phyloP scores from a whole-genome alignment of 106 monocot species.

The Dioscorea alata region DNA sequence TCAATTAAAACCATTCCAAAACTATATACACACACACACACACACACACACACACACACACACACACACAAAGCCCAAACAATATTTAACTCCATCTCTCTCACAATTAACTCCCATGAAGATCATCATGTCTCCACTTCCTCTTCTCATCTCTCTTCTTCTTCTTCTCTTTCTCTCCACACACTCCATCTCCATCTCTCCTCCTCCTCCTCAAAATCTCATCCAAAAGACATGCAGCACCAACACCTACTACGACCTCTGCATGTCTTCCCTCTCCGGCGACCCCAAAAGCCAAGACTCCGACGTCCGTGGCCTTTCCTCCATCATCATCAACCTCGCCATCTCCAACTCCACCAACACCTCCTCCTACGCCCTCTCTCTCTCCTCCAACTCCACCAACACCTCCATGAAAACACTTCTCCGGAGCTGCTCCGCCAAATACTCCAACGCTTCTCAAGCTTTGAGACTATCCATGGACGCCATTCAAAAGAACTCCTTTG shows the following conservation, averaged over 20 bases:
- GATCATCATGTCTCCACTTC: background rate
- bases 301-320: slow-evolving; percentile 31
- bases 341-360: slow-evolving; percentile 39
- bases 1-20: no score
- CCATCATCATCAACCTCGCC: slow-evolving; percentile 31
- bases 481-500: slow-evolving; percentile 31
- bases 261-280: slow-evolving; percentile 48
- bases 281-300: slow-evolving; percentile 22
- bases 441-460: slow-evolving; percentile 39
- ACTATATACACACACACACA: no score
- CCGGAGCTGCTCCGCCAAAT: slow-evolving; percentile 39
- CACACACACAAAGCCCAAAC: no score
- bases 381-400: slow-evolving; percentile 15
- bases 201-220: slow-evolving; percentile 3
- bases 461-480: slow-evolving; percentile 27
- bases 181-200: background rate
- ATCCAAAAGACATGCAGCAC: slow-evolving; percentile 41
- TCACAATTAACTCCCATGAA: no score
- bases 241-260: slow-evolving; percentile 62
- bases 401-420: slow-evolving; percentile 18
- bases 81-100: no score
- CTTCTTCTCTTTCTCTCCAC: background rate
- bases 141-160: background rate
- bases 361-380: slow-evolving; percentile 19
- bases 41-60: no score